Evolutionary conservation across 176 grass and related monocot species (phyloP).

Genomic region (Triticum timopheevii): DNA sequence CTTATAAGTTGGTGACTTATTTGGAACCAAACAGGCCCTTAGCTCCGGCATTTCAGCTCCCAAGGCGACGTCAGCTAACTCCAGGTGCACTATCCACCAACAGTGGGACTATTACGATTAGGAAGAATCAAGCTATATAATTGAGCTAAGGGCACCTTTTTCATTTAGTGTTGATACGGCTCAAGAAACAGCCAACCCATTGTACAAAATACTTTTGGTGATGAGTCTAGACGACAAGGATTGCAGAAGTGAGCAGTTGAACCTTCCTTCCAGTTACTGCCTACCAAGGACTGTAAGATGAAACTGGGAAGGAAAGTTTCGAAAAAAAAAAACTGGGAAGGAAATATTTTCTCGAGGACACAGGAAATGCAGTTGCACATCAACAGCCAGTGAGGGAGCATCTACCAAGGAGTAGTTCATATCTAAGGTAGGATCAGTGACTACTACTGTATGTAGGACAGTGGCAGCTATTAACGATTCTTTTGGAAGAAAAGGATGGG

Average conservation of each 20-base stretch:
- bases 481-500: background rate
- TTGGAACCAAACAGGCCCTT: no score
- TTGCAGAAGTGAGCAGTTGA: no score
- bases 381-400: background rate
- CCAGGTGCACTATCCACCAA: background rate
- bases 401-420: background rate
- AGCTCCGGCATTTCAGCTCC: background rate
- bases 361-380: background rate
- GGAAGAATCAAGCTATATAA: background rate
- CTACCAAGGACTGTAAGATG: background rate
- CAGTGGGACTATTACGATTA: background rate
- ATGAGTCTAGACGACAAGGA: no score
- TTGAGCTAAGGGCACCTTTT: background rate
- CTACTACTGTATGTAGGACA: background rate
- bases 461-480: background rate
- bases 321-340: background rate
- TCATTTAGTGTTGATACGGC: background rate
- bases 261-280: background rate
- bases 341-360: background rate
- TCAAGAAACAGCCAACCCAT: no score
- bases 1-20: no score
- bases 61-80: background rate
- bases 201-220: no score
- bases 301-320: background rate
- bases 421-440: background rate